Conservation (phyloP, 176 grass and related monocot genomes). For the Oryza coarctata region DNA sequence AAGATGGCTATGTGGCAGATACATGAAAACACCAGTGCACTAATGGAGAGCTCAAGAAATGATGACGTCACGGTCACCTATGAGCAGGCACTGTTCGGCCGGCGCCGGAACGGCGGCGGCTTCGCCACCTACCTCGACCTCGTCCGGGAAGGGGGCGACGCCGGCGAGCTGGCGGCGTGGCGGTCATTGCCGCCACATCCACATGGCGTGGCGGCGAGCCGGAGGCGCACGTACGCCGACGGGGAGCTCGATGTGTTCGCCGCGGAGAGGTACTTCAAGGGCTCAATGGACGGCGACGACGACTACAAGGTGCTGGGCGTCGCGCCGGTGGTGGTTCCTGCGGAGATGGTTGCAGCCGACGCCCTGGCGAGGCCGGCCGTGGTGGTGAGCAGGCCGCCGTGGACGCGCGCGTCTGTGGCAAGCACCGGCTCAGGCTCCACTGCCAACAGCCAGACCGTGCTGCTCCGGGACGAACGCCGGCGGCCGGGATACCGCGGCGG, state of each 20-base stretch:
- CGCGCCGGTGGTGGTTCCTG: neutral
- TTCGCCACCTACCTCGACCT: slow-evolving; percentile 48
- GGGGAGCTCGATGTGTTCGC: slow-evolving; percentile 77
- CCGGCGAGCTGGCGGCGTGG: neutral
- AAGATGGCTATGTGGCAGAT: neutral
- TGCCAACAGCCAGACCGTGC: slow-evolving; percentile 52
- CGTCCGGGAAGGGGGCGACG: slow-evolving; percentile 12
- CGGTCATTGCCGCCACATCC: neutral
- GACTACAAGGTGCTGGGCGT: neutral
- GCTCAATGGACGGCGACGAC: slow-evolving; percentile 30
- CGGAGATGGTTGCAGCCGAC: neutral
- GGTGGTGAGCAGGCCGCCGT: neutral
- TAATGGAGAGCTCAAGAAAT: slow-evolving; percentile 33
- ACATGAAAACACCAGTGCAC: neutral
- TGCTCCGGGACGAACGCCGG: slow-evolving; percentile 32
- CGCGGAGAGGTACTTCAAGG: slow-evolving; percentile 73
- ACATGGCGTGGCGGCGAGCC: slow-evolving; percentile 22
- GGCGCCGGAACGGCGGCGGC: slow-evolving; percentile 28
- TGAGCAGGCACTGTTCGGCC: slow-evolving; percentile 15
- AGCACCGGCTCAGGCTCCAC: slow-evolving; percentile 42
- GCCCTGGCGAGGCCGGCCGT: neutral
- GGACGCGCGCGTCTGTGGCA: slow-evolving; percentile 21
- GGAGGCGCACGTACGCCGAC: slow-evolving; percentile 47
- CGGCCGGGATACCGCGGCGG: neutral
- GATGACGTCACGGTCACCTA: slow-evolving; percentile 28